These are phyloP conservation scores for Pythium volutum DNA, from an alignment of 352 stramenopile species.

Conservation along the genomic window DNA sequence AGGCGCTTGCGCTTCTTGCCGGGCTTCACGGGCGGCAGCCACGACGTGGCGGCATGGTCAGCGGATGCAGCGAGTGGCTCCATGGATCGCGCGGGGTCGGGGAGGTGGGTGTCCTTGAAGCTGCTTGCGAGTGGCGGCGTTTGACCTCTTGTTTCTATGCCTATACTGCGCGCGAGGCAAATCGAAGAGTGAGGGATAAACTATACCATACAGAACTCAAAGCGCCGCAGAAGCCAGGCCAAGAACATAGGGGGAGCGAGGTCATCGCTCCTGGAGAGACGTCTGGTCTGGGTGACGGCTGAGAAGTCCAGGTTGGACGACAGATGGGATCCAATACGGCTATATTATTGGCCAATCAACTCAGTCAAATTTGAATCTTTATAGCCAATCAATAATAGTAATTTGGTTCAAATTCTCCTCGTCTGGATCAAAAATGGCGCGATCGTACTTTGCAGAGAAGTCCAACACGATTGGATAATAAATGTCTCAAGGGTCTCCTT, in stretches of 20 bases:
- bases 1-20: slow-evolving; percentile 89
- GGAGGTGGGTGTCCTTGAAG: slow-evolving; percentile 16
- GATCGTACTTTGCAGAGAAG: slow-evolving; percentile 19
- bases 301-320: slow-evolving; percentile 6
- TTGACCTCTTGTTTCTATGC: slow-evolving; percentile 80
- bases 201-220: slow-evolving; percentile 79
- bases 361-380: background rate
- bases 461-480: slow-evolving; percentile 11
- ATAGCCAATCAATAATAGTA: slow-evolving; percentile 1
- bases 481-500: background rate
- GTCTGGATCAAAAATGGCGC: slow-evolving; percentile 11
- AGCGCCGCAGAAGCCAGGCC: slow-evolving; percentile 12
- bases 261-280: slow-evolving; percentile 33
- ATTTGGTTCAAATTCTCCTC: slow-evolving; percentile 15
- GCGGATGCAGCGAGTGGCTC: slow-evolving; percentile 60
- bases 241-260: background rate
- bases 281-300: background rate
- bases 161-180: slow-evolving; percentile 72
- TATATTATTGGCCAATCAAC: slow-evolving; percentile 10
- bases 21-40: slow-evolving; percentile 64
- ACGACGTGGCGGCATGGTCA: slow-evolving; percentile 59
- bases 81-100: slow-evolving; percentile 32
- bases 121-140: slow-evolving; percentile 8
- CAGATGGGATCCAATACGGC: slow-evolving; percentile 1
- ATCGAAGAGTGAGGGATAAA: slow-evolving; percentile 72